Conservation (phyloP, 1,284 basidiomycete species). For the Cystobasidium sp. region DNA sequence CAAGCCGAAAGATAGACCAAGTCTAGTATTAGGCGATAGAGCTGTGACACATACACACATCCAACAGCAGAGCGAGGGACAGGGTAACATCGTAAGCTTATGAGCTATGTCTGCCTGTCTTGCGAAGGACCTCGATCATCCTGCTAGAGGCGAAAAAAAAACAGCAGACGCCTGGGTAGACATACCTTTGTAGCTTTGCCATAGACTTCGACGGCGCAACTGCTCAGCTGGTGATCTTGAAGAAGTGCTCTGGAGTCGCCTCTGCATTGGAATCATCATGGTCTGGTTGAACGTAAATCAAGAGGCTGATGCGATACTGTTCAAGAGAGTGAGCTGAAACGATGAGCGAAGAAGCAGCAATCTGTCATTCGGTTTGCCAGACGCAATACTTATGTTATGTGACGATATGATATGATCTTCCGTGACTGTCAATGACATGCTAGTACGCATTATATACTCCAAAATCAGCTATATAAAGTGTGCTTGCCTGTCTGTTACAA, state of each 20-base stretch:
- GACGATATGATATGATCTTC: too few species aligned
- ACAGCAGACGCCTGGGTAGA: background rate
- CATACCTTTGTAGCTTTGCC: slow-evolving; percentile 43
- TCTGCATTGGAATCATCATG: slow-evolving; percentile 7
- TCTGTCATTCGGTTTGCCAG: too few species aligned
- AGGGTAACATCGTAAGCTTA: too few species aligned
- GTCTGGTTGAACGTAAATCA: background rate
- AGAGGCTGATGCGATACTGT: background rate
- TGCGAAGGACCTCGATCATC: background rate
- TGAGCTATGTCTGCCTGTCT: background rate
- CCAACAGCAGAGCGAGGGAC: too few species aligned
- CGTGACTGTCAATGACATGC: too few species aligned
- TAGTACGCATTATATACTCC: too few species aligned
- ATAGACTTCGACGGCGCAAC: slow-evolving; percentile 28
- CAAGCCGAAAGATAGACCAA: slow-evolving; percentile 28
- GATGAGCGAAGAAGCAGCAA: background rate
- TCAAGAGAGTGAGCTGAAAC: background rate
- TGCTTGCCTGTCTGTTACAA: too few species aligned
- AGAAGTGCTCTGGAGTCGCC: slow-evolving; percentile 1
- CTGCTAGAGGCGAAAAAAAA: background rate
- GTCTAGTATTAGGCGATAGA: slow-evolving; percentile 39
- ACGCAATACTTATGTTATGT: too few species aligned
- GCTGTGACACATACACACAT: background rate
- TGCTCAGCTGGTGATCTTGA: slow-evolving; percentile 23
- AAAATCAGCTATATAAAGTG: too few species aligned